phyloP scores from a whole-genome alignment of 75 land plant genomes.

The Isoetes taiwanensis region DNA sequence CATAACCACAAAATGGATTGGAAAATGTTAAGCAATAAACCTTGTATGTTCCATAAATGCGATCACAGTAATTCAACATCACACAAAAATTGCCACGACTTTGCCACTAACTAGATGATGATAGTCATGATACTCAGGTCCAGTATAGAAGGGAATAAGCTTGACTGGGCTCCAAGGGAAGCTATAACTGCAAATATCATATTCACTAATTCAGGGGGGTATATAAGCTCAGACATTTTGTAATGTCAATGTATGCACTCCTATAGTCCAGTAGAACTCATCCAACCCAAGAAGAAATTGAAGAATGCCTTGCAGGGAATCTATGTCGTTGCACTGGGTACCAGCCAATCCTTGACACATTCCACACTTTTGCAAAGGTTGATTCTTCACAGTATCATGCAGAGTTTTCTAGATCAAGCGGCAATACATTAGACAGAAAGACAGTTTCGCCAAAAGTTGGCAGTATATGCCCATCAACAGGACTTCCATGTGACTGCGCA shows the following conservation, averaged over 20 bases:
- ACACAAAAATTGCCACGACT: background rate
- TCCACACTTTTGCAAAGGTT: slow-evolving; percentile 79
- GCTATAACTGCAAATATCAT: too few species aligned
- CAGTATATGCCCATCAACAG: slow-evolving; percentile 76
- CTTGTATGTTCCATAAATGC: slow-evolving; percentile 1
- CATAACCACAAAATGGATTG: too few species aligned
- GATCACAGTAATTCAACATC: background rate
- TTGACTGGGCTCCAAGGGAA: background rate
- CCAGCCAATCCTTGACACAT: slow-evolving; percentile 83
- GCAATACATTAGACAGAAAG: background rate
- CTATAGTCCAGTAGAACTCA: slow-evolving; percentile 45
- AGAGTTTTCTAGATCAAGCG: slow-evolving; percentile 12
- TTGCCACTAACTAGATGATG: background rate
- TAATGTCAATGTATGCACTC: slow-evolving; percentile 95
- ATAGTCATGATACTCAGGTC: slow-evolving; percentile 4
- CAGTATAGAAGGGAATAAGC: slow-evolving; percentile 4
- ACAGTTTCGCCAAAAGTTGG: slow-evolving; percentile 5
- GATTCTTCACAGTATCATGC: slow-evolving; percentile 50
- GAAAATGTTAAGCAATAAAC: too few species aligned
- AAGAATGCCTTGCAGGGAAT: slow-evolving; percentile 59
- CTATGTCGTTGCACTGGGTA: slow-evolving; percentile 95
- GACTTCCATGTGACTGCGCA: slow-evolving; percentile 78
- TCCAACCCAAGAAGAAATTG: slow-evolving; percentile 72
- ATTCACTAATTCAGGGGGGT: too few species aligned
- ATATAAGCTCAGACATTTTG: too few species aligned